Percentiles rank a stretch among this genome's conserved stretches.
Conservation (phyloP, 2,329 filamentous ascomycete species). For the Cadophora sp. region DNA sequence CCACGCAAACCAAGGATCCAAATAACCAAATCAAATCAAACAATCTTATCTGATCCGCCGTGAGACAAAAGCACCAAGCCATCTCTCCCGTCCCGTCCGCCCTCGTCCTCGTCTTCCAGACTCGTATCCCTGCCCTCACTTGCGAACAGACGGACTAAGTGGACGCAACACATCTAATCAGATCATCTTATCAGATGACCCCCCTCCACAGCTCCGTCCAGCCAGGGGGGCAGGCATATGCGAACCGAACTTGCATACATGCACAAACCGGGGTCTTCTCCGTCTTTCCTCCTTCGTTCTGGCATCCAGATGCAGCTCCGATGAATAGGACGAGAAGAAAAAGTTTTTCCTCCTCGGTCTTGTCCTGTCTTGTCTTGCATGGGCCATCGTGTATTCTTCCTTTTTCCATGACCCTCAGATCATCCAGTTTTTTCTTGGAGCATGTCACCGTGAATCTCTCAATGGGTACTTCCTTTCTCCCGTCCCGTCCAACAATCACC, state of each 20-base stretch:
- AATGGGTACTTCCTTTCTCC: neutral
- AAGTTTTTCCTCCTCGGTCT: neutral
- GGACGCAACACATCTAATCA: neutral
- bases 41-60: conserved; percentile 5
- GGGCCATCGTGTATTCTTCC: neutral
- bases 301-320: neutral
- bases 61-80: neutral
- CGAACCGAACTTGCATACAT: neutral
- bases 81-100: neutral
- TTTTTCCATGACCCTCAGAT: neutral
- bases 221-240: neutral
- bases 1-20: neutral
- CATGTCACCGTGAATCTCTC: neutral
- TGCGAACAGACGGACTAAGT: neutral
- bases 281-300: conserved; percentile 9
- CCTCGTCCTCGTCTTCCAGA: too few relatives aligned
- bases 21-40: neutral
- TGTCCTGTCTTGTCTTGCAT: conserved; percentile 3
- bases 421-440: neutral
- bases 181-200: conserved; percentile 16
- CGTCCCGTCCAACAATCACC: neutral
- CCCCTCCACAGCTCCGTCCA: neutral
- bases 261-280: neutral
- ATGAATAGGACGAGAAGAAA: too few relatives aligned
- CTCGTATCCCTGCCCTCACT: neutral